phyloP scores from a whole-genome alignment of 371 early-diverging fungal genomes.

The Rhizopus stolonifer region DNA sequence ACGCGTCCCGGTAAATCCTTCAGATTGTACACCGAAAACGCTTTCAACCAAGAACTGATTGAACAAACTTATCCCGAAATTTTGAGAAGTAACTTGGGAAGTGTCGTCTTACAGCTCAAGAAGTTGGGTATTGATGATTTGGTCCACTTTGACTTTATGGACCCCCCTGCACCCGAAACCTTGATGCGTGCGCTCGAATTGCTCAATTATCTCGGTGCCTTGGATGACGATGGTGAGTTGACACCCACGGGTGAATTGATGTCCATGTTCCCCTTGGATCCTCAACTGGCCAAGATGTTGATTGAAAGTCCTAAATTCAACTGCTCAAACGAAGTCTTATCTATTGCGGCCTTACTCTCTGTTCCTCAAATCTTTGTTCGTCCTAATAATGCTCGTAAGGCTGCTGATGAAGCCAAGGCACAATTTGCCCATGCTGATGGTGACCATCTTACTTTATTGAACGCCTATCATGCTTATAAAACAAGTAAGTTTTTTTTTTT shows the following conservation, averaged over 20 bases:
- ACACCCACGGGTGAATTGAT: conserved; percentile 80
- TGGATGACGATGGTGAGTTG: conserved; percentile 85
- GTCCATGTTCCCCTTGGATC: conserved; percentile 92
- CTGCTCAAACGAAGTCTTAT: no score
- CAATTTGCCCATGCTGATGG: conserved; percentile 91
- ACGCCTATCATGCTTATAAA: conserved; percentile 92
- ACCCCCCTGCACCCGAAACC: conserved; percentile 90
- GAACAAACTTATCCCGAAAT: conserved; percentile 93
- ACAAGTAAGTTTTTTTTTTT: conserved; percentile 32
- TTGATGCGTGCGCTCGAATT: conserved; percentile 90
- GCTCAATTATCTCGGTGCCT: conserved; percentile 86
- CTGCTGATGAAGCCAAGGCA: conserved; percentile 91
- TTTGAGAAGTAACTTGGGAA: conserved; percentile 77
- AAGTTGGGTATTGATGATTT: conserved; percentile 81
- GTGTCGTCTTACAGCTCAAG: not conserved
- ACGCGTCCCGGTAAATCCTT: conserved; percentile 92
- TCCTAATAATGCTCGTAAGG: conserved; percentile 82
- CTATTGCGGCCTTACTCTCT: conserved; percentile 82
- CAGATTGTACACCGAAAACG: conserved; percentile 89
- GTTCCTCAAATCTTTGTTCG: conserved; percentile 88
- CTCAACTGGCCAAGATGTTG: conserved; percentile 85
- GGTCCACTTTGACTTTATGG: conserved; percentile 94
- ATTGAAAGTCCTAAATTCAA: no score
- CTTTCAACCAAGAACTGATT: conserved; percentile 77
- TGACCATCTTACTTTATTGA: conserved; percentile 91